phyloP scores from a whole-genome alignment of 305 asterid species.

The Fraxinus latifolia region DNA sequence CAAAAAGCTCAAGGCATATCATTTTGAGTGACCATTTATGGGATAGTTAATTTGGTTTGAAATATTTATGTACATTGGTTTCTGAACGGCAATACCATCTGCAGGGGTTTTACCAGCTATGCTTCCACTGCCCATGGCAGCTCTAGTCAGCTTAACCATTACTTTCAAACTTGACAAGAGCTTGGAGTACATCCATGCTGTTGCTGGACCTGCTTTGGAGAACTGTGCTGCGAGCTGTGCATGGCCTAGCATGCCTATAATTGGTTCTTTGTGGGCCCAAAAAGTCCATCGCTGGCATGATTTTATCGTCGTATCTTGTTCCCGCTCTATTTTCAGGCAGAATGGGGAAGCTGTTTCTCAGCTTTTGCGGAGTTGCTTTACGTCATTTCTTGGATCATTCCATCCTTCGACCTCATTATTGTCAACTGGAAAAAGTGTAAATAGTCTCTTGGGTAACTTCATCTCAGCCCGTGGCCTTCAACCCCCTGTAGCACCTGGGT shows the following conservation, averaged over 20 bases:
- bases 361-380: conserved; percentile 25
- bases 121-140: conserved; percentile 31
- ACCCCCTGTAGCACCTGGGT: conserved; percentile 29
- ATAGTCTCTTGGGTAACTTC: conserved; percentile 24
- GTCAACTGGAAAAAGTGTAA: conserved; percentile 19
- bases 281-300: conserved; percentile 31
- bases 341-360: conserved; percentile 30
- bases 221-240: conserved; percentile 29
- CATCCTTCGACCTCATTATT: conserved; percentile 1
- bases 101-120: conserved; percentile 24
- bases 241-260: conserved; percentile 34
- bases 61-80: neutral
- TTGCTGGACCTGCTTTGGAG: conserved; percentile 27
- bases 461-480: conserved; percentile 21
- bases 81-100: neutral
- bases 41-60: neutral
- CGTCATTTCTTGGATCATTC: conserved; percentile 21
- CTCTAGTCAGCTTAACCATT: conserved; percentile 32
- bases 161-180: conserved; percentile 28
- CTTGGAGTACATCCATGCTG: conserved; percentile 18
- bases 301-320: conserved; percentile 24
- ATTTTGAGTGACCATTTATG: neutral
- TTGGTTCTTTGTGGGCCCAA: conserved; percentile 29
- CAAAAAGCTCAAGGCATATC: neutral
- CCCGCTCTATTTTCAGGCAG: conserved; percentile 26